Evolutionary conservation across 1,284 basidiomycete genomes (phyloP), one percentile per base, ranked within the genome.

Genomic region (Farysia itapuensis): DNA sequence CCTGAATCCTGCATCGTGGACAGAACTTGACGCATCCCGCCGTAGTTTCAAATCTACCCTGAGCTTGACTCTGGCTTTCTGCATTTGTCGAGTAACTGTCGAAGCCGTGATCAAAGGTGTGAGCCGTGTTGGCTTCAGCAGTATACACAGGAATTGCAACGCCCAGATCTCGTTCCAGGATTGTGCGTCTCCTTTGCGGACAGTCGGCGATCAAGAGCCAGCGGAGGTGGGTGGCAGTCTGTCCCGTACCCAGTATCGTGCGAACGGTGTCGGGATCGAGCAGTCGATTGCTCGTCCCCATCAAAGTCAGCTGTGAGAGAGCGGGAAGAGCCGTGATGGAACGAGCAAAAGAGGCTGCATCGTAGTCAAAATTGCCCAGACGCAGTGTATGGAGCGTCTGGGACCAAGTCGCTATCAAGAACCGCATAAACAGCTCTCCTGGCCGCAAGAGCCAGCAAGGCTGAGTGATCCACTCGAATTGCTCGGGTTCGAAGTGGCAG

Each of bases 131-230:
- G n/a, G n/a, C n/a, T n/a, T n/a, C n/a, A n/a, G n/a, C n/a, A n/a
- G n/a, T n/a, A n/a, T n/a, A n/a, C n/a, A n/a, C n/a, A 13, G 35
- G 19, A 4, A 37, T 18, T 4, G 20, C 38, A 15, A 35, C 24
- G 4, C 44, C 37, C 9, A 39, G 28, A 24, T 47, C 32, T 19
- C 22, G 14, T 20, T 42, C 44, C 19, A 47, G 39, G 12, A 32
- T 18, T 31, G 16, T 31, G 6, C 39, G 16, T 23, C 44, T 48
- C 77, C 85, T 43, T 80, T 85, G 43, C 74, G 42, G 42, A 44
- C 42, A 44, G 28, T 44, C 42, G 13, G 19, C 42, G 4, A 39
- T 25, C 7, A n/a, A 11, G 19, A 44, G 26, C 42, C 22, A 23
- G 22, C 28, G 28, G 12, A 44, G 22, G 4, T n/a, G 30, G 5